Percentiles rank a stretch among this genome's conserved stretches.
phyloP scores from a whole-genome alignment of 768 basidiomycete genomes.

The Boletus rubroflammeus region DNA sequence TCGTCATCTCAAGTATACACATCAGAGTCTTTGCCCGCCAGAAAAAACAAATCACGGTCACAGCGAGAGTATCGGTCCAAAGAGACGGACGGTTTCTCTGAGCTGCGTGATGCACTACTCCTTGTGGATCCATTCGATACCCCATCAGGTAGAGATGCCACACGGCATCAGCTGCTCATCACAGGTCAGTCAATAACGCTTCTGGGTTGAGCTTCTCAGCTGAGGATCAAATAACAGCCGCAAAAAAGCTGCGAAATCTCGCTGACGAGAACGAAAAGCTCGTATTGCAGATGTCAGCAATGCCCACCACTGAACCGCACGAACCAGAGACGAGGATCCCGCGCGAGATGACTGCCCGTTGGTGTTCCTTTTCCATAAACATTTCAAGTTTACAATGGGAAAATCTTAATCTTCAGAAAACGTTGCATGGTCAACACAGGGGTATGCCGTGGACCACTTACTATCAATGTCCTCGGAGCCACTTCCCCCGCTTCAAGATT shows the following conservation, averaged over 20 bases:
- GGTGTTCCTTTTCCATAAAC: slow-evolving; percentile 3
- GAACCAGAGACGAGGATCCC: background rate
- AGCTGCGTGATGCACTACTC: slow-evolving; percentile 25
- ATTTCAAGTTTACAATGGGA: background rate
- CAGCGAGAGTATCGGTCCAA: slow-evolving; percentile 31
- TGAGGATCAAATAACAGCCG: slow-evolving; percentile 30
- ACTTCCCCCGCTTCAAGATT: slow-evolving; percentile 1
- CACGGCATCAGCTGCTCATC: slow-evolving; percentile 28
- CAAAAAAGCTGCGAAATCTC: slow-evolving; percentile 45
- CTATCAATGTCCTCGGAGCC: background rate
- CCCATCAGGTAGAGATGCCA: slow-evolving; percentile 25
- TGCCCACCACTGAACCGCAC: background rate
- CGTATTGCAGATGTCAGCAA: slow-evolving; percentile 10
- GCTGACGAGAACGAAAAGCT: slow-evolving; percentile 25
- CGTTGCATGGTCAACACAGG: slow-evolving; percentile 6
- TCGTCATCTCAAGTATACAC: slow-evolving; percentile 8
- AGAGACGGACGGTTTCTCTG: slow-evolving; percentile 31
- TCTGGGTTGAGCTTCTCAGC: background rate
- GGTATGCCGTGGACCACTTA: slow-evolving; percentile 1
- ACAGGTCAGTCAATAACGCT: slow-evolving; percentile 15
- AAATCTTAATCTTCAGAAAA: slow-evolving; percentile 5
- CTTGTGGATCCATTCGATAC: slow-evolving; percentile 24
- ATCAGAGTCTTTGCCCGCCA: slow-evolving; percentile 7
- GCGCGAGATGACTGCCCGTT: slow-evolving; percentile 2
- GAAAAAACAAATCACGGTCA: slow-evolving; percentile 25